Base-by-base conservation (phyloP, 441 rosid species). In the Arabidopsis lyrata region DNA sequence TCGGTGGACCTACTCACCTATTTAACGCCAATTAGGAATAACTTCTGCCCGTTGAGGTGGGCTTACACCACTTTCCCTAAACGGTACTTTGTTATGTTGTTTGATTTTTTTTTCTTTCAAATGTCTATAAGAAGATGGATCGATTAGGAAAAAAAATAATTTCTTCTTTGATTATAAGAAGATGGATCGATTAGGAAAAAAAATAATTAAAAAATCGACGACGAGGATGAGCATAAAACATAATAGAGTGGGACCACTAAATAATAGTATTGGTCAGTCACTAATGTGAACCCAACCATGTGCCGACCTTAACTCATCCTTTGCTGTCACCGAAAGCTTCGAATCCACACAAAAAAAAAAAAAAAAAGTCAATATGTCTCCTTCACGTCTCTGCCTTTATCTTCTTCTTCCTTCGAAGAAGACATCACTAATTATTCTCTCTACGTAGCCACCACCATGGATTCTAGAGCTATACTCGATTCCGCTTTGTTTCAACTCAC, bases 401-500 rank as follows among this genome's bases (percentile, higher is more conserved):
- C 41, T 60, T 54, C 63, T 47, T 14, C 45, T 1, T 1, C 32
- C 22, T 22, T 22, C 22, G 64, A 73, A 35, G 48, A 35, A n/a
- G 52, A 3, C 75, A 4, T 47, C 70, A 48, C 64, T 58, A 18
- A 12, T 41, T 56, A 16, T 8, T 9, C 45, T 70, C 52, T 62
- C 77, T 66, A 11, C 7, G 54, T 0, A 44, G 20, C 4, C 1
- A 31, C 32, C 16, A 42, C 74, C 31, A 86, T 87, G 88, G 87
- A 81, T n/a, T 81, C 89, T 2, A 29, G 78, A 29, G 50, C 81
- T 75, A 64, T 79, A 5, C 86, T 90, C 54, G 92, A 88, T 78
- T 83, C 81, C 48, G 96, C 92, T 68, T 77, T 90, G 79, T 86
- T 90, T 74, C 94, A 87, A 48, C 92, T 90, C 77, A 90, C 94